Base-by-base conservation (phyloP, 2,329 filamentous ascomycete genomes). In the Septoria linicola region DNA sequence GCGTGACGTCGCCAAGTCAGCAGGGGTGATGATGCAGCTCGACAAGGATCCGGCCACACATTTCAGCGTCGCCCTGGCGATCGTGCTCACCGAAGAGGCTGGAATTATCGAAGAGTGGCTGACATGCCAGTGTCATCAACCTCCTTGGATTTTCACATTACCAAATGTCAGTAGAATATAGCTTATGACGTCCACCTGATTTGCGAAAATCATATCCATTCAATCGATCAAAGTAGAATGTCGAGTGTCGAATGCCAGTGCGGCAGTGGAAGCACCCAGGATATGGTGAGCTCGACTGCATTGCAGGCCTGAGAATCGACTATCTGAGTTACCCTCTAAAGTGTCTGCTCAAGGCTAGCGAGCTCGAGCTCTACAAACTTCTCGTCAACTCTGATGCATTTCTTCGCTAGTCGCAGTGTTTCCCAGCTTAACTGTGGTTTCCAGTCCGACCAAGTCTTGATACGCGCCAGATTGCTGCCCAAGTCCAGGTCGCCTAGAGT, bases 31-130 rank as follows among this genome's bases (percentile, higher is more conserved):
- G 36, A 36, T 47, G 37, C 43, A 43, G 43, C 42, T 47, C 36
- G 21, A 35, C 49, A 40, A 32, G 49, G 41, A 27, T 47, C 30
- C 40, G 34, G 41, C 48, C 48, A 51, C 48, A 37, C 31, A 14
- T 35, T 40, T 16, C 30, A 31, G 11, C 17, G 20, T 21, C 30
- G 11, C 11, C 34, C 16, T n/a, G n/a, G 11, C 5, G 23, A 20
- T 27, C 14, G 25, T 45, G 20, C 13, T 45, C 19, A 35, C 30
- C n/a, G 34, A 36, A 35, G 44, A 40, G 44, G 34, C 35, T 47
- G 44, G 35, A 31, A 17, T 14, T 7, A 43, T 41, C 21, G 41
- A 43, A 20, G 41, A 25, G 17, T 14, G 41, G 25, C 6, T 41
- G 41, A 27, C 27, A 17, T 31, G 17, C 41, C 19, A n/a, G n/a